Percentiles rank a stretch among this genome's conserved stretches.
phyloP scores from a whole-genome alignment of 2,329 filamentous ascomycete genomes.

The Parascedosporium putredinis region DNA sequence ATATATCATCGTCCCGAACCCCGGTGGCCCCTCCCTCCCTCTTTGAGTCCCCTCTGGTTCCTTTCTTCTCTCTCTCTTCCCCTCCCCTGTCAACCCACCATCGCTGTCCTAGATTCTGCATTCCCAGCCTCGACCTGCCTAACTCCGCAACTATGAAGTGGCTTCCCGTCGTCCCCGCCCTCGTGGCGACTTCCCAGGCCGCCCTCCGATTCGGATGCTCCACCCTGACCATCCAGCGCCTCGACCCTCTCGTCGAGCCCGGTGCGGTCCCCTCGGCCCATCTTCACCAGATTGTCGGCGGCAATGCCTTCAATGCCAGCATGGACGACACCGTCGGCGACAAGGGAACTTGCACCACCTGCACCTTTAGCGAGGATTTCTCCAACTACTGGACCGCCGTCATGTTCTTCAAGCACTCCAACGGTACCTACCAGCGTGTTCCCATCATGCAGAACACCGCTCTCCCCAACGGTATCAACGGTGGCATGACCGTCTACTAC shows the following conservation, averaged over 20 bases:
- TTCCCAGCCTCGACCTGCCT: background rate
- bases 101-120: background rate
- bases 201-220: conserved; percentile 31
- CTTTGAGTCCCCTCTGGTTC: no score
- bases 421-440: conserved; percentile 12
- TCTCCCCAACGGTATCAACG: conserved; percentile 18
- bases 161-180: conserved; percentile 1
- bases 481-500: conserved; percentile 36
- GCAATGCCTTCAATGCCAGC: conserved; percentile 33
- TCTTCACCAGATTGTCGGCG: conserved; percentile 50
- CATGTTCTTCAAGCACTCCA: conserved; percentile 11
- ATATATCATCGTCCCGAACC: no score
- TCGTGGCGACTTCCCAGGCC: conserved; percentile 17
- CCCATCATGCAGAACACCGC: conserved; percentile 11
- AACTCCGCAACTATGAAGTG: conserved; percentile 8
- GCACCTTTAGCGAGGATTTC: conserved; percentile 11
- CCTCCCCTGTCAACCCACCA: background rate
- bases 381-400: conserved; percentile 14
- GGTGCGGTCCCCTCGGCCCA: conserved; percentile 42
- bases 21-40: no score
- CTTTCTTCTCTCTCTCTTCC: background rate
- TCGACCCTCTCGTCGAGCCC: conserved; percentile 29
- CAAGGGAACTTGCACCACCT: conserved; percentile 10
- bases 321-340: conserved; percentile 23
- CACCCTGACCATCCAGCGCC: conserved; percentile 33